Evolutionary conservation across 495 filamentous ascomycete species (phyloP), one percentile per base, ranked within the genome.

Genomic region (Penicillium cinerascens): DNA sequence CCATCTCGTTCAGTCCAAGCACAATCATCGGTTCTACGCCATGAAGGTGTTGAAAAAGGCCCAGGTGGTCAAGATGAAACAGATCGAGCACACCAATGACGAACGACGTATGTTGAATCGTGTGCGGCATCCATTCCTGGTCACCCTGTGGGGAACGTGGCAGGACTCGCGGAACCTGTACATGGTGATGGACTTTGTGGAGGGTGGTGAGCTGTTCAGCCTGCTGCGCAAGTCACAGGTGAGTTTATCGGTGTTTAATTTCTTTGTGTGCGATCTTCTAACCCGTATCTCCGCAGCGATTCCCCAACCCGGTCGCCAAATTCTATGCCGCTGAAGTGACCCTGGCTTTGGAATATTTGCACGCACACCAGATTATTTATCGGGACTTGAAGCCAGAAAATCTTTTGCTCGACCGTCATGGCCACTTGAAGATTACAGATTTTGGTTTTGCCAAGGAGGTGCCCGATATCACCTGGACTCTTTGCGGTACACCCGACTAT

Each of bases 181-280:
- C 78, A 97, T 98, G 93, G 93, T 98, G 58, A 97, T 98, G 93
- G 93, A 97, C 64, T 98, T 98, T 75, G 89, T 98, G n/a, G 95
- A 98, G 70, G 93, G 93, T 58, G 93, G 93, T 50, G 95, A 98
- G 76, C 77, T 98, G 44, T 98, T 98, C 70, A 97, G 92, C 63
- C 67, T 97, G 58, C 75, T 98, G 49, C 83, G 95, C 51, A 97
- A 97, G 72, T 97, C 92, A 35, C 95, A 96, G 79, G 93, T 97
- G 77, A 73, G 87, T 77, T 35, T 9, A 11, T 29, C 3, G 4
- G 7, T 45, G 16, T 7, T 25, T 29, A 17, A 23, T n/a, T 6
- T 20, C 26, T 29, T n/a, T 41, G 16, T 40, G 3, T 27, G 10
- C 33, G 13, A 36, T 49, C 6, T 33, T 10, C 26, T 38, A 25